Evolutionary conservation across 1,284 basidiomycete species (phyloP).

Genomic region (Rhodotorula sp.): DNA sequence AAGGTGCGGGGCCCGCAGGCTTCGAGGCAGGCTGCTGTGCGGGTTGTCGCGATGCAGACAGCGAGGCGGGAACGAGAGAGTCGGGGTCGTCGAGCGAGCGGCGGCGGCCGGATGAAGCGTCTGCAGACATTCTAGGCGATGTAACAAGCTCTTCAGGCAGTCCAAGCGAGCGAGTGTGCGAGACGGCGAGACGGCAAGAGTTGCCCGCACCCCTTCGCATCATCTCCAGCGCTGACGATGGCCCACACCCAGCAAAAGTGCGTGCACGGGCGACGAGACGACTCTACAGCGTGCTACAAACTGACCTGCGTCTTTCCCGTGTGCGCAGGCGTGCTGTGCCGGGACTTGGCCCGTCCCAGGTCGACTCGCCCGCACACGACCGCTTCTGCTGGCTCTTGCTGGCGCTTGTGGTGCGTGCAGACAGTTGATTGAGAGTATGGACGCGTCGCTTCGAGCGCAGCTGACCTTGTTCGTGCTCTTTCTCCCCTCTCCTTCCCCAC

Average conservation of each 20-base stretch:
- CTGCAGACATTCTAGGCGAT: constrained; percentile 4
- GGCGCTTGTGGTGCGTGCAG: constrained; percentile 35
- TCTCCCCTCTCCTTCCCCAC: neutral
- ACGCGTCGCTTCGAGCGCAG: neutral
- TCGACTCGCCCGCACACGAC: constrained; percentile 4
- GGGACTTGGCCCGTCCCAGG: neutral
- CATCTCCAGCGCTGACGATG: neutral
- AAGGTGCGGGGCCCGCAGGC: neutral
- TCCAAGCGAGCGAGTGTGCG: too few species aligned
- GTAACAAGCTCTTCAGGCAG: too few species aligned
- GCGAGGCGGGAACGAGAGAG: constrained; percentile 6
- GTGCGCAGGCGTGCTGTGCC: neutral
- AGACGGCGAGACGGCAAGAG: neutral
- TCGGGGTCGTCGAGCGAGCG: constrained; percentile 23
- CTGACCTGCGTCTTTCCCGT: neutral
- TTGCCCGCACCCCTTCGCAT: neutral
- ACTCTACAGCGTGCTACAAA: too few species aligned
- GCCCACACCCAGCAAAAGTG: neutral
- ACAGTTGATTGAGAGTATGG: too few species aligned
- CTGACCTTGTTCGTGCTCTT: neutral
- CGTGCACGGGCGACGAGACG: too few species aligned
- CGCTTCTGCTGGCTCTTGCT: constrained; percentile 33
- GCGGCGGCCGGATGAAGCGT: constrained; percentile 7
- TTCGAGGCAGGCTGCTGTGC: neutral
- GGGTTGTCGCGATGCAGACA: neutral